Percentiles rank a stretch among this genome's conserved stretches.
Conservation (phyloP, 1,284 basidiomycete species). For the Ganoderma meredithae region DNA sequence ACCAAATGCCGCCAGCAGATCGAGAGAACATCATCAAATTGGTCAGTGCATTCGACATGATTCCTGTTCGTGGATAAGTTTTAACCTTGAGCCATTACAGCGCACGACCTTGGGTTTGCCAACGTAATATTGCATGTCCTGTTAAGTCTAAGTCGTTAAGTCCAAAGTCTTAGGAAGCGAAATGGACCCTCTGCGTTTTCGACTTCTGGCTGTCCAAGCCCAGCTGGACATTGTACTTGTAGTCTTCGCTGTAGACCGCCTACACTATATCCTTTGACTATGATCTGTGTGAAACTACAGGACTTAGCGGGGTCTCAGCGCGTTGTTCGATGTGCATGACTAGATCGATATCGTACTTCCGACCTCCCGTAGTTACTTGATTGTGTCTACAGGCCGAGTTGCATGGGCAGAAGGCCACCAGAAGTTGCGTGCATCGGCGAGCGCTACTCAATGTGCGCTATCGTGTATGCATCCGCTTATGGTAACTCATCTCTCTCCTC, state of each 20-base stretch:
- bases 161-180: background rate
- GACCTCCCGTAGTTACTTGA: background rate
- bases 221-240: background rate
- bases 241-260: background rate
- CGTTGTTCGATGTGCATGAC: background rate
- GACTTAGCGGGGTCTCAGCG: no score
- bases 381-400: background rate
- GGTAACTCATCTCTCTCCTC: conserved; percentile 32
- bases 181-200: background rate
- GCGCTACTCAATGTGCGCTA: conserved; percentile 8
- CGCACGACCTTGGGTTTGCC: conserved; percentile 49
- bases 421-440: conserved; percentile 1
- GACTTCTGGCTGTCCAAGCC: background rate
- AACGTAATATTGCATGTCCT: conserved; percentile 31
- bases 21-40: conserved; percentile 72
- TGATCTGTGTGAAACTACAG: background rate
- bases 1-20: conserved; percentile 64
- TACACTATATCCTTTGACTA: background rate
- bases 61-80: background rate
- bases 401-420: background rate
- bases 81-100: conserved; percentile 32
- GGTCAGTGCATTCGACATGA: conserved; percentile 47
- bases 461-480: conserved; percentile 32
- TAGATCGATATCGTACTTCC: no score
- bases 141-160: background rate